Evolutionary conservation across 2,329 filamentous ascomycete species (phyloP), one percentile per base, ranked within the genome.

Genomic region (Botryosphaeria agaves): DNA sequence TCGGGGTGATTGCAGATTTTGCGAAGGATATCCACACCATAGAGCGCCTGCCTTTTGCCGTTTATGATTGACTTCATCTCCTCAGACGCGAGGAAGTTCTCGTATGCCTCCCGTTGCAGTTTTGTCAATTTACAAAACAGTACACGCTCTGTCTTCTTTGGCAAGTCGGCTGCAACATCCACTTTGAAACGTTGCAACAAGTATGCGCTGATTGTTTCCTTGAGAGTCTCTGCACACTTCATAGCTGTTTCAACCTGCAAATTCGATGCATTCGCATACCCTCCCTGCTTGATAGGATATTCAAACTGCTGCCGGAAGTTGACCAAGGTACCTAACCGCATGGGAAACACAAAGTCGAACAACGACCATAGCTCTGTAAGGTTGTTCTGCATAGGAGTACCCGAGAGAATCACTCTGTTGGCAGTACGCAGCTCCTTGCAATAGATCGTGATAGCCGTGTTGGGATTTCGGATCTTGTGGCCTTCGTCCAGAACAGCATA

Each of bases 1-100:
- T 98, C 89, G 0, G 91, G 89, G 44, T 98, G 91, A 38, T 98
- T 98, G 60, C 87, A 95, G 32, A 98, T 87, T 53, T 98, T 98
- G 30, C 89, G 76, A 23, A 98, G 61, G 16, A 85, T 78, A 42
- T 94, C 85, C 38, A 98, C 83, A 5, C 87, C 89, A 42, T 77
- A 92, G 1, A 98, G 61, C 2, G 83, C 78, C 45, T 93, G 79
- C 3, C 76, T 69, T 36, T 72, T 77, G 23, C 74, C 73, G 28
- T 66, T 71, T 24, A 87, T 54, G 33, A 95, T 93, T 0, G 77
- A 73, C n/a, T 66, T 69, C 65, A 94, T 84, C 26, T 93, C 84
- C 24, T 80, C 72, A 0, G 85, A 94, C 12, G 63, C 63, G 2
- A 95, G 60, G 41, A 93, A 95, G 4, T 66, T 61, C 47, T 84